phyloP scores from a whole-genome alignment of 331 rosid species.

The Malus hybrid region DNA sequence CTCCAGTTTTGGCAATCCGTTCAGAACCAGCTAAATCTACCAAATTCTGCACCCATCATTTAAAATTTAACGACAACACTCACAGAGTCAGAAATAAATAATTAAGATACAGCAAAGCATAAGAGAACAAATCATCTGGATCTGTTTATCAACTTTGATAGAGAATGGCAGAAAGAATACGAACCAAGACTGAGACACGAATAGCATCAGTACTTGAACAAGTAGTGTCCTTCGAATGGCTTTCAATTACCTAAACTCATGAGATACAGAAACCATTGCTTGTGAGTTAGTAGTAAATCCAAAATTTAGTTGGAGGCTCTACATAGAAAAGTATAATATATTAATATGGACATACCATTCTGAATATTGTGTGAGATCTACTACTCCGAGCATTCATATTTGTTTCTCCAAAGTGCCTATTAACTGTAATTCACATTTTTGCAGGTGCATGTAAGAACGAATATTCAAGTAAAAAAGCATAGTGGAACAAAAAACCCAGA shows the following conservation, averaged over 20 bases:
- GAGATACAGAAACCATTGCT: background rate
- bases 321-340: background rate
- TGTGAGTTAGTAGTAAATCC: background rate
- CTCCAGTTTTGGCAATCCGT: slow-evolving; percentile 96
- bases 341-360: slow-evolving; percentile 57
- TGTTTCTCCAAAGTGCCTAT: slow-evolving; percentile 95
- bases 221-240: slow-evolving; percentile 63
- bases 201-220: slow-evolving; percentile 47
- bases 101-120: background rate
- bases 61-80: background rate
- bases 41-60: slow-evolving; percentile 47
- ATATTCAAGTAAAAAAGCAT: background rate
- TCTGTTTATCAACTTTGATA: background rate
- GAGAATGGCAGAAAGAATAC: slow-evolving; percentile 15
- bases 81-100: background rate
- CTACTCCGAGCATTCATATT: slow-evolving; percentile 94
- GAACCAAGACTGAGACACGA: slow-evolving; percentile 92
- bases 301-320: background rate
- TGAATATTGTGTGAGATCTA: slow-evolving; percentile 93
- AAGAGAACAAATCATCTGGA: background rate
- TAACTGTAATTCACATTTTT: slow-evolving; percentile 36
- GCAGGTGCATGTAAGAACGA: background rate
- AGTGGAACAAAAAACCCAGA: background rate
- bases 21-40: slow-evolving; percentile 97
- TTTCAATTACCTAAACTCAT: slow-evolving; percentile 70